Percentiles rank a stretch among this genome's conserved stretches.
phyloP scores from a whole-genome alignment of 2,329 filamentous ascomycete genomes.

The Zymoseptoria tritici region DNA sequence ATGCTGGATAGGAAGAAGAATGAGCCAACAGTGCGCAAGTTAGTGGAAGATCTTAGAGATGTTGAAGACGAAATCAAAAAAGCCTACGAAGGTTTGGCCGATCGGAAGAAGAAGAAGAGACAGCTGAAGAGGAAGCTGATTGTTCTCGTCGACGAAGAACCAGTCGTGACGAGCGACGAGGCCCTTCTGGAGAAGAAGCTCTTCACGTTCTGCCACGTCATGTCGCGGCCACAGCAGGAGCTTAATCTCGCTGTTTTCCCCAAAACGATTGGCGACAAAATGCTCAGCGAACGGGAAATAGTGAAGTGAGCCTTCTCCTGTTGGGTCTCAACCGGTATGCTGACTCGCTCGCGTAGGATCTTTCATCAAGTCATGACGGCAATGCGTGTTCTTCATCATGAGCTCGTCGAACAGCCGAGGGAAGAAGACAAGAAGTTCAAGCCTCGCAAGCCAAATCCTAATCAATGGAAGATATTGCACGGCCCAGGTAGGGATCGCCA shows the following conservation, averaged over 20 bases:
- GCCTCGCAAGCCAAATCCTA: not conserved
- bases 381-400: not conserved
- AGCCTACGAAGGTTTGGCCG: not conserved
- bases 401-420: not conserved
- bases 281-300: slow-evolving; percentile 2
- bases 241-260: not conserved
- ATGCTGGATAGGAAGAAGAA: not conserved
- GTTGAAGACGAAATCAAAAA: not conserved
- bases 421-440: not conserved
- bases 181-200: not conserved
- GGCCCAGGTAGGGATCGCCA: too few relatives aligned
- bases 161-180: not conserved
- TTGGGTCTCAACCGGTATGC: not conserved
- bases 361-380: not conserved
- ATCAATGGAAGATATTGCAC: not conserved
- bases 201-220: not conserved
- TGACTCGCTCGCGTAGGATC: not conserved
- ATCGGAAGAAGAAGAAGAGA: not conserved
- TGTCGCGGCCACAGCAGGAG: not conserved
- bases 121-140: not conserved
- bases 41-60: not conserved
- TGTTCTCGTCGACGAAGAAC: not conserved
- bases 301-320: not conserved
- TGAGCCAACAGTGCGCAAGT: not conserved
- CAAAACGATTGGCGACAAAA: not conserved